Base-by-base conservation (phyloP, 495 filamentous ascomycete species). In the Podospora sp. region DNA sequence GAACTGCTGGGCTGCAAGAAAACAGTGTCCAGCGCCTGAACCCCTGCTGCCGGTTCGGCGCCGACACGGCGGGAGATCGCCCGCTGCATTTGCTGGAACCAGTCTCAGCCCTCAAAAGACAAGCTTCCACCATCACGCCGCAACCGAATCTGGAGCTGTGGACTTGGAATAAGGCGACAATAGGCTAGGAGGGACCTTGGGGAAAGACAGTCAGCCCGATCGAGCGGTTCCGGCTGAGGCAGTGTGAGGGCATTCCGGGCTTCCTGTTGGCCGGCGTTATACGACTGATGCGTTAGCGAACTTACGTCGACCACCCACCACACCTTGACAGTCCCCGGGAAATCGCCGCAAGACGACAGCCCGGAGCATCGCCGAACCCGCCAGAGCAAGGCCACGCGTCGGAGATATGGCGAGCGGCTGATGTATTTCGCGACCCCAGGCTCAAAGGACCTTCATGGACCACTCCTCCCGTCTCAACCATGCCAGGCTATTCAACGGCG, bases 11-110 rank as follows among this genome's bases (percentile, higher is more conserved):
- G 12, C n/a, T 14, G n/a, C 25, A 1, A 21, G 24, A 21, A 21
- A 59, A 33, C 56, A n/a, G 26, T 25, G 52, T 55, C 52, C 52
- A 21, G 20, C 8, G 21, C 14, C 7, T 55, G 8, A 55, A 55
- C 21, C 24, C 50, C 8, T 11, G 52, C 21, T n/a, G 56, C 56
- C 56, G 56, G 26, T 59, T 59, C 56, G 56, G 56, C 56, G 24
- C 56, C 56, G 56, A 59, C 21, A n/a, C 26, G 25, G 16, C 22
- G 56, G 56, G 52, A 55, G 52, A 55, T 55, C 52, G 52, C n/a
- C 52, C 20, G 8, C 22, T 2, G 52, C 29, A 2, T 55, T 26
- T 55, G 9, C 52, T 24, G 11, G 12, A 46, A 46, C 16, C 14
- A 11, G 40, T 11, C 40, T 46, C 40, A 46, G 40, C 40, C 40